Evolutionary conservation across 2,329 filamentous ascomycete species (phyloP).

Genomic region (Diaporthe caulivora): DNA sequence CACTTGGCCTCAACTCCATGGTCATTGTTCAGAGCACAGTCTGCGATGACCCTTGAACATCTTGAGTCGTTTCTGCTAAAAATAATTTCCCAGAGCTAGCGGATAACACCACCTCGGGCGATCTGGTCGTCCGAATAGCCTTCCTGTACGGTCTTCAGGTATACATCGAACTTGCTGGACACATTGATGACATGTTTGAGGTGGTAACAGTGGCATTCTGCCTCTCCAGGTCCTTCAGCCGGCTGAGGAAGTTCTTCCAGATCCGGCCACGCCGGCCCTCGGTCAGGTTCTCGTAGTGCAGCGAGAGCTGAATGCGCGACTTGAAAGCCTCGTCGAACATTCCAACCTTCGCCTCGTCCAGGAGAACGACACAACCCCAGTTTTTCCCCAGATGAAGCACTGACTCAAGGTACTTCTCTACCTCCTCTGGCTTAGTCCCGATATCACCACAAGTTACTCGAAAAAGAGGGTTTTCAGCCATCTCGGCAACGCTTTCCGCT

Average conservation of each 20-base stretch:
- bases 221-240: too few relatives aligned
- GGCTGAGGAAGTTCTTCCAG: slow-evolving; percentile 45
- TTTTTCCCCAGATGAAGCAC: slow-evolving; percentile 49
- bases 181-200: too few relatives aligned
- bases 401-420: slow-evolving; percentile 49
- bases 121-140: too few relatives aligned
- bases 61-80: too few relatives aligned
- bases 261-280: slow-evolving; percentile 41
- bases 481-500: slow-evolving; percentile 50
- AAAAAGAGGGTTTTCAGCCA: slow-evolving; percentile 48
- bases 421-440: slow-evolving; percentile 46
- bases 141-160: too few relatives aligned
- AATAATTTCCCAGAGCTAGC: too few relatives aligned
- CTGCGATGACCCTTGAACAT: too few relatives aligned
- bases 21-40: too few relatives aligned
- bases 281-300: slow-evolving; percentile 44
- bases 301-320: slow-evolving; percentile 49
- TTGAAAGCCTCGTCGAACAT: slow-evolving; percentile 50
- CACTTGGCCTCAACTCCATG: too few relatives aligned
- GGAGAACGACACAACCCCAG: slow-evolving; percentile 49
- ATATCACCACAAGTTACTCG: slow-evolving; percentile 50
- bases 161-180: too few relatives aligned
- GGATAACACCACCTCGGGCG: too few relatives aligned
- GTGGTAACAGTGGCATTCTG: too few relatives aligned
- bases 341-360: slow-evolving; percentile 51